These are phyloP conservation scores for Penicillium sp. DNA, from an alignment of 2,329 filamentous ascomycete species.

Conservation along the genomic window DNA sequence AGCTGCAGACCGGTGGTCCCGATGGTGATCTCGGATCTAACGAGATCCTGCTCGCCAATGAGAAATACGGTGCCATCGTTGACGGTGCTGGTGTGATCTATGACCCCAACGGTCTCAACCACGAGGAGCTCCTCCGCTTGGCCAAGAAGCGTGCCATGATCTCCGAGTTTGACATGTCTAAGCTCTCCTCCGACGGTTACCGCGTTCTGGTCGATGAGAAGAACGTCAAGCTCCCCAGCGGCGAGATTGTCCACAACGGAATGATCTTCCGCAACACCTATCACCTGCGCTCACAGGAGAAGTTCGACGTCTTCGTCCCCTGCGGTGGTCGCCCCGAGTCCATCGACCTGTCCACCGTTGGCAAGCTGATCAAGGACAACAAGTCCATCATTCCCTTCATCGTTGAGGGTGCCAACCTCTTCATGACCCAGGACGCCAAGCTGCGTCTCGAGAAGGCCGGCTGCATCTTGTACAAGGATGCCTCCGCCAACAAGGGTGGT, in stretches of 20 bases:
- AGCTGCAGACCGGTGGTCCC: constrained; percentile 96
- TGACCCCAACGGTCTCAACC: constrained; percentile 86
- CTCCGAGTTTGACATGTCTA: constrained; percentile 76
- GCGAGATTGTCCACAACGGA: constrained; percentile 86
- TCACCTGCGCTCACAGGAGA: constrained; percentile 76
- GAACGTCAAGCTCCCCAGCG: constrained; percentile 82
- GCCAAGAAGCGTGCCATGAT: constrained; percentile 91
- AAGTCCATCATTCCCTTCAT: constrained; percentile 90
- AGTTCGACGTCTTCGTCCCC: constrained; percentile 88
- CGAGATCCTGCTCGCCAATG: constrained; percentile 92
- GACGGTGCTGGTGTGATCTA: constrained; percentile 94
- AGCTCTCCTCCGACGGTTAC: constrained; percentile 86
- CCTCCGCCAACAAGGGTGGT: constrained; percentile 96
- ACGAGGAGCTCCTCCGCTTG: constrained; percentile 76
- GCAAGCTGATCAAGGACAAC: constrained; percentile 84
- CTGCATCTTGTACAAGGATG: constrained; percentile 94
- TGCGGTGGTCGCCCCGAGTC: constrained; percentile 96
- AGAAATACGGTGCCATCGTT: constrained; percentile 94
- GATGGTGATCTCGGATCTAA: constrained; percentile 97
- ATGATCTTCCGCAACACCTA: constrained; percentile 97
- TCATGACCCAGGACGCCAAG: constrained; percentile 98
- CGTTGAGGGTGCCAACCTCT: constrained; percentile 95
- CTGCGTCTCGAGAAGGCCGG: constrained; percentile 93
- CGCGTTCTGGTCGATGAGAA: constrained; percentile 88
- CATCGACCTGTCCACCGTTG: constrained; percentile 86